Percentiles rank a stretch among this genome's conserved stretches.
Evolutionary conservation across 345 rosid species (phyloP).

Genomic region (Eutrema yunnanense): DNA sequence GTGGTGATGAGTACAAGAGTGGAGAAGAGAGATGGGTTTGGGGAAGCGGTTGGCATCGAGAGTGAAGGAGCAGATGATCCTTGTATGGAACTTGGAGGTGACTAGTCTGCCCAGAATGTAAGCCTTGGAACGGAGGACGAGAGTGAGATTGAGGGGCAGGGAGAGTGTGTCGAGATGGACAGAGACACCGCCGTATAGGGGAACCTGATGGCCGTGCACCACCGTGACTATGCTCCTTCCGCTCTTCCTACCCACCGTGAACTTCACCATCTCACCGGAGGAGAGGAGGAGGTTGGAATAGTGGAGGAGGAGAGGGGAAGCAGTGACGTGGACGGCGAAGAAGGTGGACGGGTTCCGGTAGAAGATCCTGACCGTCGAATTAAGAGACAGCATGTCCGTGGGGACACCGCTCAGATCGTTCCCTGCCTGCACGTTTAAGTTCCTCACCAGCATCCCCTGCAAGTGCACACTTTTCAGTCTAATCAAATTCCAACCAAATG

Average conservation of each 20-base stretch:
- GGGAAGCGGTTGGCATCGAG: constrained; percentile 37
- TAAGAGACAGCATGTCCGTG: constrained; percentile 86
- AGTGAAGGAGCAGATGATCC: constrained; percentile 54
- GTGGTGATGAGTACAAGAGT: constrained; percentile 15
- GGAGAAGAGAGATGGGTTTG: constrained; percentile 20
- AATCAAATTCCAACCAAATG: neutral
- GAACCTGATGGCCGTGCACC: constrained; percentile 70
- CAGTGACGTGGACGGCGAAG: constrained; percentile 88
- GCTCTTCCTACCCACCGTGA: constrained; percentile 57
- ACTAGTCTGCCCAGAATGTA: constrained; percentile 72
- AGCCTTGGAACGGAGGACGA: constrained; percentile 71
- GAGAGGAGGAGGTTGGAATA: constrained; percentile 72
- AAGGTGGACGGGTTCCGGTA: constrained; percentile 81
- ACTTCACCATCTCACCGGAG: constrained; percentile 85
- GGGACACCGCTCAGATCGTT: constrained; percentile 77
- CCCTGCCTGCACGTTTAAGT: constrained; percentile 81
- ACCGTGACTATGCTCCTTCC: constrained; percentile 37
- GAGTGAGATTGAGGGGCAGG: constrained; percentile 72
- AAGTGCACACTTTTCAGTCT: neutral
- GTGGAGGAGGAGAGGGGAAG: constrained; percentile 66
- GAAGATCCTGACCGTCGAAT: constrained; percentile 82
- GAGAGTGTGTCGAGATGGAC: constrained; percentile 35
- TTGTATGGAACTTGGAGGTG: constrained; percentile 51
- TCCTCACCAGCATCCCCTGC: constrained; percentile 81
- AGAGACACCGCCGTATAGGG: constrained; percentile 73